A percentile compares a stretch with the other conserved stretches of the same genome.
Conservation (phyloP, 306 rosid genomes). For the Styphnolobium japonicum region DNA sequence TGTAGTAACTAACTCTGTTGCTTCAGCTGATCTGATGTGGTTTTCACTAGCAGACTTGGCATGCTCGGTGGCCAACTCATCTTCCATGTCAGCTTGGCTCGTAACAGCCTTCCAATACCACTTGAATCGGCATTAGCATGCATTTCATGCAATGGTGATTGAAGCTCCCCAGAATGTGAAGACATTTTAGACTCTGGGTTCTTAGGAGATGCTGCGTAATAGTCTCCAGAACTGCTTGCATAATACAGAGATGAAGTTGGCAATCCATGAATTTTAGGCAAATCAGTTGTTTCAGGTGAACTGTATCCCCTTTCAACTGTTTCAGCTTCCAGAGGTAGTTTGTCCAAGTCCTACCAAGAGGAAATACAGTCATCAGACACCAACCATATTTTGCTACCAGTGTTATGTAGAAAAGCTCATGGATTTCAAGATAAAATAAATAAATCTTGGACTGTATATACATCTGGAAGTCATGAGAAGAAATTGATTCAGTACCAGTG, state of each 20-base stretch:
- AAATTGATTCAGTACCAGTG: background rate
- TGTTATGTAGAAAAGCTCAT: background rate
- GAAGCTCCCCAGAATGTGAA: slow-evolving; percentile 63
- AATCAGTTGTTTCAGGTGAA: slow-evolving; percentile 62
- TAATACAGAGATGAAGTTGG: slow-evolving; percentile 65
- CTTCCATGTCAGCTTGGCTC: too few species aligned
- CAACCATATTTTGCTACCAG: background rate
- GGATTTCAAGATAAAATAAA: slow-evolving; percentile 9
- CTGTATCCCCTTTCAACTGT: slow-evolving; percentile 79
- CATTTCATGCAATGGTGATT: slow-evolving; percentile 44
- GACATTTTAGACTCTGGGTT: slow-evolving; percentile 51
- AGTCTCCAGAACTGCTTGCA: slow-evolving; percentile 45
- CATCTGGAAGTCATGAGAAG: background rate
- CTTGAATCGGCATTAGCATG: slow-evolving; percentile 57
- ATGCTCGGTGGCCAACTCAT: too few species aligned
- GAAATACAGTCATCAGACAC: slow-evolving; percentile 14
- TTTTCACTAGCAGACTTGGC: too few species aligned
- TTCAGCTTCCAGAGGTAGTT: slow-evolving; percentile 82
- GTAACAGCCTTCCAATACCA: slow-evolving; percentile 52
- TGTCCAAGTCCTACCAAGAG: slow-evolving; percentile 92
- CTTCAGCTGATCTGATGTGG: too few species aligned
- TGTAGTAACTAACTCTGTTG: too few species aligned
- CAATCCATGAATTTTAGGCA: slow-evolving; percentile 65
- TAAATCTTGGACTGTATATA: background rate
- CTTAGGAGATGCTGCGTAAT: slow-evolving; percentile 53